These are phyloP conservation scores for Psilocybe azurescens DNA, from an alignment of 768 basidiomycete species.

Conservation along the genomic window DNA sequence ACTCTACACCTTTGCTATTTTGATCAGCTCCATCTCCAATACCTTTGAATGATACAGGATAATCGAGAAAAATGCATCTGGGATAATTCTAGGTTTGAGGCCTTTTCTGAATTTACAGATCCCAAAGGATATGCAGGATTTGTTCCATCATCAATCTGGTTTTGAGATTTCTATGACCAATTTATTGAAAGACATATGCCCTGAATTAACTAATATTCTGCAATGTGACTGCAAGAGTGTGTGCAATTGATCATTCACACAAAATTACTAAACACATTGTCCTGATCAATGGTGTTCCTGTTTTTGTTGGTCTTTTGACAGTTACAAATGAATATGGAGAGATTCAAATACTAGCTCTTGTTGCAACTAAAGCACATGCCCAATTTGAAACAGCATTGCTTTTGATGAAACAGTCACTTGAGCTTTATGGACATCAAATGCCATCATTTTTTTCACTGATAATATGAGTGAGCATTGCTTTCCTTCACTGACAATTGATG, in stretches of 20 bases:
- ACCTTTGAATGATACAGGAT: constrained; percentile 14
- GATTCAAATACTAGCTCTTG: constrained; percentile 20
- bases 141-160: constrained; percentile 25
- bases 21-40: constrained; percentile 26
- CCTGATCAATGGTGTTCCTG: constrained; percentile 26
- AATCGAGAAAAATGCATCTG: too few species aligned
- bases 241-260: constrained; percentile 30
- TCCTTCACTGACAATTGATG: constrained; percentile 20
- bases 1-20: constrained; percentile 23
- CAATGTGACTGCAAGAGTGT: constrained; percentile 24
- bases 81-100: constrained; percentile 20
- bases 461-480: constrained; percentile 30
- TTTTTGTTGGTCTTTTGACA: constrained; percentile 30
- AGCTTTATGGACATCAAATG: constrained; percentile 31
- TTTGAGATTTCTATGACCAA: constrained; percentile 27
- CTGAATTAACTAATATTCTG: constrained; percentile 28
- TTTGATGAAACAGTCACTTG: constrained; percentile 28
- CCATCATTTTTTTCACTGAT: constrained; percentile 33
- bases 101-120: constrained; percentile 23
- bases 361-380: constrained; percentile 36
- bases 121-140: constrained; percentile 26
- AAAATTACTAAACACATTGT: constrained; percentile 31
- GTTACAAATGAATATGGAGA: constrained; percentile 32
- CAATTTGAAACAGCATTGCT: constrained; percentile 31
- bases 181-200: constrained; percentile 22